Evolutionary conservation across 495 filamentous ascomycete species (phyloP).

Genomic region (Tuber microsphaerosporum): DNA sequence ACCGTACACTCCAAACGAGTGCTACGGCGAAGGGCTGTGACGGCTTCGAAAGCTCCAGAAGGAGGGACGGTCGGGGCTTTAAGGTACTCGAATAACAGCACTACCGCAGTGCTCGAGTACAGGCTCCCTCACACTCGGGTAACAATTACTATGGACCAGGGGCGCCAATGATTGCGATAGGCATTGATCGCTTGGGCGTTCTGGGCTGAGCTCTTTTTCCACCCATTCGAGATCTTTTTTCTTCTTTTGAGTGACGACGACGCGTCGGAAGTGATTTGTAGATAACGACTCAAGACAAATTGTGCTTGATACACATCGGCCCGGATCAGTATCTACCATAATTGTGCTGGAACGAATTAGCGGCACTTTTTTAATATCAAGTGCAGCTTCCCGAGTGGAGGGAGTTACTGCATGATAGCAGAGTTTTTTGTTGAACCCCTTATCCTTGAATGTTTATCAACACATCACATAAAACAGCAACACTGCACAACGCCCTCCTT

Average conservation of each 20-base stretch:
- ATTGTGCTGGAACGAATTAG: not conserved
- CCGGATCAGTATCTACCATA: not conserved
- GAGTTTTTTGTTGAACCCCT: not conserved
- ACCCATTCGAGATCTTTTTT: not conserved
- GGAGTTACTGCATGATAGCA: not conserved
- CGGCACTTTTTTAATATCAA: not conserved
- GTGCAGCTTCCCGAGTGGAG: not conserved
- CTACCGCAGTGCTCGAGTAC: too few relatives aligned
- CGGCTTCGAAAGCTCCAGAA: not conserved
- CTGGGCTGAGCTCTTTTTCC: not conserved
- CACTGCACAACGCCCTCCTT: too few relatives aligned
- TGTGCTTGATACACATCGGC: not conserved
- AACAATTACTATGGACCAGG: not conserved
- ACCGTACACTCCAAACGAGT: not conserved
- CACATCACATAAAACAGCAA: too few relatives aligned
- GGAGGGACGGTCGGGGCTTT: not conserved
- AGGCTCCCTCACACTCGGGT: not conserved
- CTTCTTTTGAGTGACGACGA: not conserved
- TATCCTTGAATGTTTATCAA: too few relatives aligned
- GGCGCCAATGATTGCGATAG: not conserved
- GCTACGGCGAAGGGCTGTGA: not conserved
- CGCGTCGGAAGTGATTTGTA: not conserved
- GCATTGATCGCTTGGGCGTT: not conserved
- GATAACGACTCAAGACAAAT: conserved; percentile 1
- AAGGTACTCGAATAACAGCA: too few relatives aligned